Evolutionary conservation across 306 rosid species (phyloP).

Genomic region (Arachis stenosperma): DNA sequence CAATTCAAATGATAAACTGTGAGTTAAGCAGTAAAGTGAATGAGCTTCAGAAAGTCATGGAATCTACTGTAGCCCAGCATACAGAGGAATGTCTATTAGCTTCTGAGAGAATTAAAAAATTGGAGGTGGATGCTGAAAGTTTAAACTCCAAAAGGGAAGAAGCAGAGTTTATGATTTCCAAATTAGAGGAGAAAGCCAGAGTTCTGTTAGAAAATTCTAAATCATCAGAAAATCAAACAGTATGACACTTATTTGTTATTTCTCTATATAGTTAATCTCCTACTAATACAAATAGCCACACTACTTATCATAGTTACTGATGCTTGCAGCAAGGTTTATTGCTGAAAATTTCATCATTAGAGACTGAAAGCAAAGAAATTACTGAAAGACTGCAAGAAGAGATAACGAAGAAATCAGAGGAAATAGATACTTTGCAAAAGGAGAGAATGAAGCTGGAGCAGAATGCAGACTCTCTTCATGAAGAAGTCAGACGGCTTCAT

Average conservation of each 20-base stretch:
- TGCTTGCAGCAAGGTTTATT: conserved; percentile 71
- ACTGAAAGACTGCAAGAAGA: conserved; percentile 64
- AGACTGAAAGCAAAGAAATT: conserved; percentile 65
- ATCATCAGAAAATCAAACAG: conserved; percentile 74
- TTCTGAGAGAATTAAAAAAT: conserved; percentile 61
- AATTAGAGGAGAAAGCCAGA: conserved; percentile 64
- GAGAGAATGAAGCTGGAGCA: conserved; percentile 61
- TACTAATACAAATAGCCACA: conserved; percentile 9
- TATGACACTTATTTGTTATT: conserved; percentile 38
- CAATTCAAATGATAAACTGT: conserved; percentile 50
- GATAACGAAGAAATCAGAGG: conserved; percentile 65
- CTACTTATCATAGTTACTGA: conserved; percentile 41
- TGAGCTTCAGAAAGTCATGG: conserved; percentile 68
- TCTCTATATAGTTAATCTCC: conserved; percentile 20
- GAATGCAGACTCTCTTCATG: conserved; percentile 56
- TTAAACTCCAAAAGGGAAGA: conserved; percentile 66
- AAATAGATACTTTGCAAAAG: conserved; percentile 56
- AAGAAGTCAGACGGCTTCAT: conserved; percentile 59
- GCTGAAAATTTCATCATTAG: conserved; percentile 67
- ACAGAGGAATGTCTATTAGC: conserved; percentile 56
- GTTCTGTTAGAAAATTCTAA: conserved; percentile 59
- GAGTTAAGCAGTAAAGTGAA: conserved; percentile 56
- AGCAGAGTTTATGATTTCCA: conserved; percentile 63
- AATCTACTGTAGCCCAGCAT: conserved; percentile 54
- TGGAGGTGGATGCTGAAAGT: conserved; percentile 74